Percentiles rank a stretch among this genome's conserved stretches.
Evolutionary conservation across 2,329 filamentous ascomycete genomes (phyloP).

Genomic region (Dothistroma septosporum): DNA sequence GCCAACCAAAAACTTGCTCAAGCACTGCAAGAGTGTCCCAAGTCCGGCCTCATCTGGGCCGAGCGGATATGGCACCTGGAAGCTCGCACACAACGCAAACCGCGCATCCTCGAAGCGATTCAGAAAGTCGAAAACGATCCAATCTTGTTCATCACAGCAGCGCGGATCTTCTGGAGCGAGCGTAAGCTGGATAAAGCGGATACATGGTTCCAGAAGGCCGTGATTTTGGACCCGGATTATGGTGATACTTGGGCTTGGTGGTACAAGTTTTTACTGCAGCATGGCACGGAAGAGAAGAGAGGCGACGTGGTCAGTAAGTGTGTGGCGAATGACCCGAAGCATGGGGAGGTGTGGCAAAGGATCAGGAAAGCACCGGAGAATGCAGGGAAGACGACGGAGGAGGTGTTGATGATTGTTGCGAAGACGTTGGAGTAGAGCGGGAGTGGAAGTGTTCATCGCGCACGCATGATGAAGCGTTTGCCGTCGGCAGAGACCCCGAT

Average conservation of each 20-base stretch:
- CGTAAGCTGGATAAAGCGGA: conserved; percentile 87
- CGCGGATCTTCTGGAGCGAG: conserved; percentile 94
- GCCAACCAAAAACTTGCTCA: conserved; percentile 91
- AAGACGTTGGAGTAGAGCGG: conserved; percentile 45
- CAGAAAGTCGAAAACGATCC: conserved; percentile 95
- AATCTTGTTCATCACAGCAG: conserved; percentile 82
- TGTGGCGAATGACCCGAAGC: conserved; percentile 75
- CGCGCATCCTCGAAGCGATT: conserved; percentile 86
- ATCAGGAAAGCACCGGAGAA: conserved; percentile 83
- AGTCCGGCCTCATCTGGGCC: conserved; percentile 81
- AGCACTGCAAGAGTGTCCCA: conserved; percentile 85
- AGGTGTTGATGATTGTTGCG: conserved; percentile 76
- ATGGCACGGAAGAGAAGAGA: conserved; percentile 91
- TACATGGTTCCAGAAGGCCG: conserved; percentile 95
- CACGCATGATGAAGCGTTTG: too few relatives aligned
- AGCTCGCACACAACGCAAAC: conserved; percentile 83
- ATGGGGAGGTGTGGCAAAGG: conserved; percentile 87
- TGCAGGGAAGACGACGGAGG: conserved; percentile 68
- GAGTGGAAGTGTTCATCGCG: neutral
- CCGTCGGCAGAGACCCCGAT: too few relatives aligned
- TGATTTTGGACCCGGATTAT: conserved; percentile 77
- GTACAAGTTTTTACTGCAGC: conserved; percentile 84
- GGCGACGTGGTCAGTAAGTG: conserved; percentile 79
- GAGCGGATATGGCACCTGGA: conserved; percentile 97
- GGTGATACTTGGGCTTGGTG: conserved; percentile 99